Percentiles rank a stretch among this genome's conserved stretches.
phyloP scores from a whole-genome alignment of 2,329 filamentous ascomycete species.

The Ceratocystiopsis minuta region DNA sequence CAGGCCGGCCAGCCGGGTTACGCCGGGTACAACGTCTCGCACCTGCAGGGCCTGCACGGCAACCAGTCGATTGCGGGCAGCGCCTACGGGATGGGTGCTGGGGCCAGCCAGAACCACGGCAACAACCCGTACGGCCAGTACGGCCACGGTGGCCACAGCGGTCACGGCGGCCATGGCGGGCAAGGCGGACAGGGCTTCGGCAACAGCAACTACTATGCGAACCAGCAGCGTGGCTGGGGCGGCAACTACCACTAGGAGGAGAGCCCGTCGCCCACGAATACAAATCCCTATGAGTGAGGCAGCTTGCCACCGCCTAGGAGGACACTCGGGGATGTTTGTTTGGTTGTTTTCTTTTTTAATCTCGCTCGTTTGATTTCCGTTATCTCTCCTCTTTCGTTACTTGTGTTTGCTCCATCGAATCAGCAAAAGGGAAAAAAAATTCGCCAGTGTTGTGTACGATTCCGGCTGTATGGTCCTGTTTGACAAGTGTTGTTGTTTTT shows the following conservation, averaged over 20 bases:
- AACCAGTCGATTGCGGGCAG: conserved; percentile 23
- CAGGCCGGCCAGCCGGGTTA: conserved; percentile 38
- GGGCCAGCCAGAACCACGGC: conserved; percentile 30
- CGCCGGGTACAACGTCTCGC: conserved; percentile 32
- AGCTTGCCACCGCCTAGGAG: too few species aligned
- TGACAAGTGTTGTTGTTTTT: background rate
- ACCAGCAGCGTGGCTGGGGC: conserved; percentile 38
- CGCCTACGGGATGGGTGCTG: conserved; percentile 23
- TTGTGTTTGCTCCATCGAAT: background rate
- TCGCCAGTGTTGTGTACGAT: conserved; percentile 1
- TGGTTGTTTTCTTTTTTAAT: background rate
- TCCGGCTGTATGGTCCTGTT: too few species aligned
- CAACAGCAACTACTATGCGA: conserved; percentile 28
- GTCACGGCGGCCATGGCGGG: conserved; percentile 26
- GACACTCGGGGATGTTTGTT: too few species aligned
- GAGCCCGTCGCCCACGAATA: too few species aligned
- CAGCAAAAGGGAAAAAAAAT: too few species aligned
- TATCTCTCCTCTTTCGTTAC: background rate
- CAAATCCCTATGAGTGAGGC: too few species aligned
- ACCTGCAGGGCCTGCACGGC: conserved; percentile 37
- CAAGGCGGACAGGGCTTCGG: conserved; percentile 31
- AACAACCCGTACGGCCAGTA: conserved; percentile 37
- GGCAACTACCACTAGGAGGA: conserved; percentile 34
- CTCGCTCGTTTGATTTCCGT: background rate
- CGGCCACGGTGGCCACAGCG: conserved; percentile 13